Base-by-base conservation (phyloP, 768 basidiomycete genomes). In the Kwoniella europaea region DNA sequence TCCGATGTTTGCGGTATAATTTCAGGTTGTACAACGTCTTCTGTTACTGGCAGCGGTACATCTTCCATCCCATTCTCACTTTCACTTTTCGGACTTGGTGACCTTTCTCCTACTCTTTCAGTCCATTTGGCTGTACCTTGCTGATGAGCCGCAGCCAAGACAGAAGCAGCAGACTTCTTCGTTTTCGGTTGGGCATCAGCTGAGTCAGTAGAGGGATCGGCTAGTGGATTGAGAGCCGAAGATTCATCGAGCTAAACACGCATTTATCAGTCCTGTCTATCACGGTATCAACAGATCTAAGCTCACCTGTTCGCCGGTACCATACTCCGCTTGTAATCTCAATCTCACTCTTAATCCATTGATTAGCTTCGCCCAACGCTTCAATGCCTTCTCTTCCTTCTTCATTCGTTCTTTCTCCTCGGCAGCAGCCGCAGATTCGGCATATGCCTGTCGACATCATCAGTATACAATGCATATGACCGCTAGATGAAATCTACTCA, bases 341-440 rank as follows among this genome's bases (percentile, higher is more conserved):
- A 91, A 88, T 16, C 94, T 88, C 69, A 98, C 91, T 44, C 92
- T 88, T 57, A 98, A 86, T 3, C 95, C 97, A 41, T 92, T 91
- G 27, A 99, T 87, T 53, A 99, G 88, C 67, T 90, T 89, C 63
- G 86, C 88, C 96, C 96, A 99, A 22, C 91, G 89, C 82, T 94
- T 95, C 73, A 96, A 84, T 0, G 90, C 91, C 44, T 90, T 88
- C 63, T 93, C 93, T 74, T 91, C 88, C 68, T 87, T 88, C 84
- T 93, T 95, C 10, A 85, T 85, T 24, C 88, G 87, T 57, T 91
- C 91, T 76, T 89, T 92, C 82, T 92, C 90, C 68, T 90, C 89
- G 4, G 90, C 91, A 27, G 89, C 88, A 72, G 89, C 88, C 77
- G 92, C 91, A 12, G 91, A 88, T 82, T 91, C 91, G 88, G 89